A percentile compares a stretch with the other conserved stretches of the same genome.
Evolutionary conservation across 2,329 filamentous ascomycete species (phyloP).

Genomic region (Penicillium sp.): DNA sequence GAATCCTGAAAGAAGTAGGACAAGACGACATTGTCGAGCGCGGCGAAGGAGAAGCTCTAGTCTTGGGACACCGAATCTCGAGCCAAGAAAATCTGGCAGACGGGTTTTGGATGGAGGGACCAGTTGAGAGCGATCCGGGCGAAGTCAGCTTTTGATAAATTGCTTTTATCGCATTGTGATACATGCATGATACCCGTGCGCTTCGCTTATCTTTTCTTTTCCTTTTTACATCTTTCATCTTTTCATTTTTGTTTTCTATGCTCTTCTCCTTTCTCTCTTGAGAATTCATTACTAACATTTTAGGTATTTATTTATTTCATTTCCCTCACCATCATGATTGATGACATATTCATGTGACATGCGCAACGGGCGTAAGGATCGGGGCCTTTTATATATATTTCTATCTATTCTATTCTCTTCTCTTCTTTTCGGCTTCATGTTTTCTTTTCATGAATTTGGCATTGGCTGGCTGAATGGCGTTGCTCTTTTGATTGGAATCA

Average conservation of each 20-base stretch:
- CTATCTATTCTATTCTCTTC: not conserved
- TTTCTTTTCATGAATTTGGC: constrained; percentile 4
- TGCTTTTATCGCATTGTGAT: constrained; percentile 8
- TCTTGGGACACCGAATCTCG: constrained; percentile 30
- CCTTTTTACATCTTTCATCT: not conserved
- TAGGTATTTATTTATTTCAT: not conserved
- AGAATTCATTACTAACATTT: not conserved
- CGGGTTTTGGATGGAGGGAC: constrained; percentile 39
- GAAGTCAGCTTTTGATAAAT: constrained; percentile 39
- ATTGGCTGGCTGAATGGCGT: constrained; percentile 7
- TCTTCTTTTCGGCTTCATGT: not conserved
- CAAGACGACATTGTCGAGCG: constrained; percentile 42
- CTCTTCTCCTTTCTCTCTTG: not conserved
- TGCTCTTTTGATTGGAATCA: not conserved
- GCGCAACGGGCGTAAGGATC: constrained; percentile 5
- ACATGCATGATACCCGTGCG: constrained; percentile 7
- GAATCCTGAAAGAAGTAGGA: constrained; percentile 74
- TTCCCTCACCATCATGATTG: constrained; percentile 8
- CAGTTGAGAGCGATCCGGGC: constrained; percentile 41
- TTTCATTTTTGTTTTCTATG: not conserved
- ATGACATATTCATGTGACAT: constrained; percentile 13
- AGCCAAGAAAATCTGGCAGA: constrained; percentile 28
- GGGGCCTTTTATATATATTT: constrained; percentile 2
- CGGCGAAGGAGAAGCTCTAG: constrained; percentile 40
- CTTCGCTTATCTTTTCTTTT: not conserved